A percentile compares a stretch with the other conserved stretches of the same genome.
Conservation (phyloP, 2,329 filamentous ascomycete genomes). For the Clathrospora elynae region DNA sequence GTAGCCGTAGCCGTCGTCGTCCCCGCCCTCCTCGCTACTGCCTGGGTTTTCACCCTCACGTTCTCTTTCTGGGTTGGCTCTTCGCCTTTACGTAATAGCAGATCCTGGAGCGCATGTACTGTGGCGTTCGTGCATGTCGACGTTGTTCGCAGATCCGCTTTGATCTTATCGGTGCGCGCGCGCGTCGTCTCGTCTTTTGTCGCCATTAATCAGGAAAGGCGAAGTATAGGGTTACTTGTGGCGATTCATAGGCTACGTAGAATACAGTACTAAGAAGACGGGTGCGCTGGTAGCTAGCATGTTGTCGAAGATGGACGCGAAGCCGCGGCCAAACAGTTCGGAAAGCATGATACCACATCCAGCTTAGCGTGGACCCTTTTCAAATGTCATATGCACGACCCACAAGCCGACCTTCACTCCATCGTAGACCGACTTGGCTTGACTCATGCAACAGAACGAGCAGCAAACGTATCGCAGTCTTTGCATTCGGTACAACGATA, state of each 20-base stretch:
- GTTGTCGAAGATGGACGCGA: slow-evolving; percentile 15
- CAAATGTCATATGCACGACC: not conserved
- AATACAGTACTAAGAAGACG: slow-evolving; percentile 38
- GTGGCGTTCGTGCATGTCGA: slow-evolving; percentile 57
- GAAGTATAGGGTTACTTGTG: slow-evolving; percentile 1
- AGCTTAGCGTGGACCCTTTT: slow-evolving; percentile 11
- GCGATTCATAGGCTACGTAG: slow-evolving; percentile 24
- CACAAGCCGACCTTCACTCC: too few species aligned
- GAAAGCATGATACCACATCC: slow-evolving; percentile 25
- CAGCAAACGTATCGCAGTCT: too few species aligned
- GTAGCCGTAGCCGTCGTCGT: slow-evolving; percentile 34
- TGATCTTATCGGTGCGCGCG: slow-evolving; percentile 57
- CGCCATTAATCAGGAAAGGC: slow-evolving; percentile 32
- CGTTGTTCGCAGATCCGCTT: slow-evolving; percentile 53
- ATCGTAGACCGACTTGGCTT: too few species aligned
- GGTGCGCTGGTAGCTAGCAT: slow-evolving; percentile 15
- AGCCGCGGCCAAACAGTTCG: slow-evolving; percentile 21
- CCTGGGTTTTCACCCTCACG: slow-evolving; percentile 33
- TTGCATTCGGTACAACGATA: too few species aligned
- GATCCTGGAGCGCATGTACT: slow-evolving; percentile 52
- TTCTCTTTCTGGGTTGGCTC: slow-evolving; percentile 44
- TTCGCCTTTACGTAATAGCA: slow-evolving; percentile 48
- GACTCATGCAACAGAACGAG: too few species aligned
- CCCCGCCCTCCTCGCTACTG: slow-evolving; percentile 36
- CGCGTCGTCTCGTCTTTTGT: slow-evolving; percentile 40